Base-by-base conservation (phyloP, 1,284 basidiomycete species). In the Heterobasidion annosum region DNA sequence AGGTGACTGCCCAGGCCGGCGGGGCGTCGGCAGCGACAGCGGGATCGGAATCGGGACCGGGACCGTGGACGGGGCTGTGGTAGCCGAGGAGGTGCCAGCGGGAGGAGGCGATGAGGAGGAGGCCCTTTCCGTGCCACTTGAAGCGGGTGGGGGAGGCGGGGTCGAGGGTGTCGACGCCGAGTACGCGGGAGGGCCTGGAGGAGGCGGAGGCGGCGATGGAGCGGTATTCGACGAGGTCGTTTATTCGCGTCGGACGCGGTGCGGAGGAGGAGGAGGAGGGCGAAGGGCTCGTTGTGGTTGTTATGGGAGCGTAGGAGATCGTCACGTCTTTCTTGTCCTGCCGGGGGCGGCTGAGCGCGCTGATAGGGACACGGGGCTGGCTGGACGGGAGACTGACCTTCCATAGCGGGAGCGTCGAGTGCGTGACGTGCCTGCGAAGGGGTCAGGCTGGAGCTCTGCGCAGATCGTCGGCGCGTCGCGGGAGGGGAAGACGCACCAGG, bases 81-180 rank as follows among this genome's bases (percentile, higher is more conserved):
- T 67, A 70, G 52, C 74, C 76, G 5, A 79, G 62, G 18, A 79
- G 66, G 64, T 78, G 73, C 78, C 78, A 80, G 34, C 72, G 68
- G 3, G 72, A 73, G 45, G 70, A 69, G 3, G 73, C 68, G 50
- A 76, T 68, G 57, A 66, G 67, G 5, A 79, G 65, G 59, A 62
- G 68, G 52, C 73, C 70, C 54, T 71, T 70, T 0, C 77, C 77
- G 50, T 72, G 66, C 77, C 77, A 78, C 46, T 73, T 70, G 61
- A 70, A 78, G 0, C 69, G 68, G 8, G 69, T 72, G 34, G 64
- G 66, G 53, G 66, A 64, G 2, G 62, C 35, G 48, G 47, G 46
- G n/a, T 51, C 57, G 34, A 68, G 61, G 3, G 67, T 68, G 55
- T 75, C 73, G 2, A 72, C 58, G 19, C 75, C 74, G 15, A 65